phyloP scores from a whole-genome alignment of 148 eudicot genomes.

The Simmondsia chinensis region DNA sequence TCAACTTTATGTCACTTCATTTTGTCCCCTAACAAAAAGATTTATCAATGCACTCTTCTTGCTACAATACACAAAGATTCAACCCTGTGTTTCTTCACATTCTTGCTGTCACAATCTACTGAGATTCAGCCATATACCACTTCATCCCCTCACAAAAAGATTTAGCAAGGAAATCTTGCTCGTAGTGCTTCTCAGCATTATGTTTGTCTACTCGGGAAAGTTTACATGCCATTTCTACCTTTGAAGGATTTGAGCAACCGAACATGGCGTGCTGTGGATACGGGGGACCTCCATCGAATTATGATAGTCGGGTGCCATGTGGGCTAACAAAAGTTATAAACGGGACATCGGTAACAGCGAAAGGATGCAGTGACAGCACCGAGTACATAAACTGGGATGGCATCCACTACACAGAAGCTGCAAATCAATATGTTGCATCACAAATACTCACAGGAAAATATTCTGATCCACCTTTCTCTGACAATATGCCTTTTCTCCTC shows the following conservation, averaged over 20 bases:
- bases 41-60: no score
- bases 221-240: no score
- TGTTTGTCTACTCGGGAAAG: no score
- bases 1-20: background rate
- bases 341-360: slow-evolving; percentile 60
- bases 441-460: slow-evolving; percentile 59
- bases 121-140: no score
- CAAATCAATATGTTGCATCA: slow-evolving; percentile 49
- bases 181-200: no score
- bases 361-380: slow-evolving; percentile 49
- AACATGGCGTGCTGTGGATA: slow-evolving; percentile 81
- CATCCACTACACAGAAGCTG: slow-evolving; percentile 67
- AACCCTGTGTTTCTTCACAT: no score
- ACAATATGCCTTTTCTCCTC: slow-evolving; percentile 49
- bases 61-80: background rate
- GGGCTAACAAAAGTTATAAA: slow-evolving; percentile 63
- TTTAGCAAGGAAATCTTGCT: no score
- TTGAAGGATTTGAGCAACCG: slow-evolving; percentile 82
- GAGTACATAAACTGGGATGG: slow-evolving; percentile 68
- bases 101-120: no score
- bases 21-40: no score
- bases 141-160: no score
- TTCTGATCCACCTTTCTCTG: slow-evolving; percentile 54
- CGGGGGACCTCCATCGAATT: slow-evolving; percentile 85
- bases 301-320: slow-evolving; percentile 48